These are phyloP conservation scores for Fusarium lateritium DNA, from an alignment of 2,329 filamentous ascomycete species.

Conservation along the genomic window DNA sequence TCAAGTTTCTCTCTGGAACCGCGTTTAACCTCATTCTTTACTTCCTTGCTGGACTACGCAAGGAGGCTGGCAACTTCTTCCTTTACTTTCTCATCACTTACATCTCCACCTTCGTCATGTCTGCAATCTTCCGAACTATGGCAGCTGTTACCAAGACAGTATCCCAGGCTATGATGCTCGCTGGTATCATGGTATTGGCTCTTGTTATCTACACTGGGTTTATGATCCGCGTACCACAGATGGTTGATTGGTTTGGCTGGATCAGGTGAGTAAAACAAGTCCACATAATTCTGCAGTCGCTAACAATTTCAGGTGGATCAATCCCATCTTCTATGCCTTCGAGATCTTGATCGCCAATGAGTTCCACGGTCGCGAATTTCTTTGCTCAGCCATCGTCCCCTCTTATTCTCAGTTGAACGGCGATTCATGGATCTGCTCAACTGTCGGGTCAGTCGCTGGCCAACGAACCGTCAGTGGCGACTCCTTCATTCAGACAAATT, in stretches of 20 bases:
- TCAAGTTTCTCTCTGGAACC: conserved; percentile 67
- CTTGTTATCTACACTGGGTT: conserved; percentile 57
- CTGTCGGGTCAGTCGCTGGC: conserved; percentile 69
- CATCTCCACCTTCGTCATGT: conserved; percentile 79
- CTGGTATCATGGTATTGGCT: conserved; percentile 69
- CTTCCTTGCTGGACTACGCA: conserved; percentile 67
- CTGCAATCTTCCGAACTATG: conserved; percentile 81
- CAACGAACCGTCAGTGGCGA: conserved; percentile 71
- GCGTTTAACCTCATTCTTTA: conserved; percentile 72
- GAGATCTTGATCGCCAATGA: conserved; percentile 82
- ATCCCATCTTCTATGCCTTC: conserved; percentile 82
- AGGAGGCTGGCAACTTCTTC: conserved; percentile 79
- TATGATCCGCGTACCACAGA: conserved; percentile 45
- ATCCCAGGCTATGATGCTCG: conserved; percentile 68
- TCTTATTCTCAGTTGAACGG: conserved; percentile 61
- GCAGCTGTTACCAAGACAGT: conserved; percentile 78
- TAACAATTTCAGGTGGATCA: conserved; percentile 75
- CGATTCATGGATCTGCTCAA: conserved; percentile 66
- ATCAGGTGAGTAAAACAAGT: neutral
- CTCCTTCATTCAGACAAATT: conserved; percentile 69
- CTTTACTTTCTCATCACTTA: conserved; percentile 81
- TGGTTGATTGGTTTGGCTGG: conserved; percentile 84
- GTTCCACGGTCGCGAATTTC: conserved; percentile 70
- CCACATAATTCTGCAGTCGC: accelerated
- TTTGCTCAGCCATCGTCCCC: conserved; percentile 68